Conservation (phyloP, 2,329 filamentous ascomycete genomes). For the Cyclaneusma minus region DNA sequence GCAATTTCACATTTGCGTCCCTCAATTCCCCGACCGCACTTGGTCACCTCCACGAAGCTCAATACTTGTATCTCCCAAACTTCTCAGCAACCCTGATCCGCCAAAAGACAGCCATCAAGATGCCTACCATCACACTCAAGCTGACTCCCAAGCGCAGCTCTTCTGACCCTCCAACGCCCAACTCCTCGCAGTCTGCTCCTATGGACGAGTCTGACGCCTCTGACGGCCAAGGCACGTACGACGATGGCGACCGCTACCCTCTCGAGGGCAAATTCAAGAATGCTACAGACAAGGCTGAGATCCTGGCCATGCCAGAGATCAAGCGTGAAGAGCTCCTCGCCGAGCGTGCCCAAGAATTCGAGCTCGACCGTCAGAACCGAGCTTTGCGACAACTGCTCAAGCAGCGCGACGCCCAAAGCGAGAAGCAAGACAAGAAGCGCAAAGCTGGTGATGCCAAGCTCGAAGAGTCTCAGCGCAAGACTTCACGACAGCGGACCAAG, state of each 20-base stretch:
- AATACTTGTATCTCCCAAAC: conserved; percentile 1
- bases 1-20: too few relatives aligned
- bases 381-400: conserved; percentile 64
- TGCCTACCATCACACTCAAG: not conserved
- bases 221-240: conserved; percentile 33
- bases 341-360: conserved; percentile 70
- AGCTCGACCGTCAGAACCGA: conserved; percentile 67
- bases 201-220: conserved; percentile 85
- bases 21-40: conserved; percentile 5
- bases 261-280: conserved; percentile 76
- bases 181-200: conserved; percentile 65
- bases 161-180: conserved; percentile 50
- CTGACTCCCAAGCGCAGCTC: conserved; percentile 37
- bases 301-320: conserved; percentile 78
- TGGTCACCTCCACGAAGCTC: conserved; percentile 3
- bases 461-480: conserved; percentile 63
- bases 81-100: too few relatives aligned
- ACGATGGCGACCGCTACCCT: conserved; percentile 57
- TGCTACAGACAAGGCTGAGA: conserved; percentile 57
- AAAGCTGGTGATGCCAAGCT: conserved; percentile 67
- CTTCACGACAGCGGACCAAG: conserved; percentile 54
- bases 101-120: conserved; percentile 4
- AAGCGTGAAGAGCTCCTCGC: conserved; percentile 83
- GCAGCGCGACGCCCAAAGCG: conserved; percentile 48
- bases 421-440: conserved; percentile 45